phyloP scores from a whole-genome alignment of 371 early-diverging fungal genomes.

The Mucor saturninus region DNA sequence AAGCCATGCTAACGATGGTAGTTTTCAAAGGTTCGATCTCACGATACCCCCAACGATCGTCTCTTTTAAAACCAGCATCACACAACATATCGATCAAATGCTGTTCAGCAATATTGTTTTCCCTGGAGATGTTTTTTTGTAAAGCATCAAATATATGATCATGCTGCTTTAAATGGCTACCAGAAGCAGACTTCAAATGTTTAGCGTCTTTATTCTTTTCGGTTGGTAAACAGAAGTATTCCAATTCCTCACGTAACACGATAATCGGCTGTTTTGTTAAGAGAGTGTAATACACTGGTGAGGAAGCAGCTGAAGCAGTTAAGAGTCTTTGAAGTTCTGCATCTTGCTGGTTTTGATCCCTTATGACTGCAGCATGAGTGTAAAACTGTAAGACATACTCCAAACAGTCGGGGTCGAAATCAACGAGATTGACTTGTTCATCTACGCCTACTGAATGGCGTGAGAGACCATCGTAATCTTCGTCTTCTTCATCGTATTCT shows the following conservation, averaged over 20 bases:
- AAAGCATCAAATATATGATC: slow-evolving; percentile 78
- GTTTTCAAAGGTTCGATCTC: slow-evolving; percentile 72
- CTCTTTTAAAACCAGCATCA: slow-evolving; percentile 76
- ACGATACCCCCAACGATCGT: slow-evolving; percentile 82
- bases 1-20: slow-evolving; percentile 70
- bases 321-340: slow-evolving; percentile 25
- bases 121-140: slow-evolving; percentile 74
- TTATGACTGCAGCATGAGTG: slow-evolving; percentile 33
- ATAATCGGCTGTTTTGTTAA: slow-evolving; percentile 75
- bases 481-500: slow-evolving; percentile 46
- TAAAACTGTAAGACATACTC: slow-evolving; percentile 67
- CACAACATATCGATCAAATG: slow-evolving; percentile 90
- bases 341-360: slow-evolving; percentile 29
- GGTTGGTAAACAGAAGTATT: slow-evolving; percentile 63
- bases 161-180: slow-evolving; percentile 64
- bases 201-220: slow-evolving; percentile 33
- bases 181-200: slow-evolving; percentile 66
- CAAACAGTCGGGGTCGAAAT: slow-evolving; percentile 69
- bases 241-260: slow-evolving; percentile 67
- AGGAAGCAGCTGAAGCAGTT: slow-evolving; percentile 33
- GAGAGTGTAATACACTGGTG: slow-evolving; percentile 57
- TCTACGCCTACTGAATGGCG: slow-evolving; percentile 57
- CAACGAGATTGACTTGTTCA: slow-evolving; percentile 63
- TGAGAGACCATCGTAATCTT: slow-evolving; percentile 56
- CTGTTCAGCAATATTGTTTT: slow-evolving; percentile 79